Conservation (phyloP, 495 filamentous ascomycete species). For the Copromyces sp. region DNA sequence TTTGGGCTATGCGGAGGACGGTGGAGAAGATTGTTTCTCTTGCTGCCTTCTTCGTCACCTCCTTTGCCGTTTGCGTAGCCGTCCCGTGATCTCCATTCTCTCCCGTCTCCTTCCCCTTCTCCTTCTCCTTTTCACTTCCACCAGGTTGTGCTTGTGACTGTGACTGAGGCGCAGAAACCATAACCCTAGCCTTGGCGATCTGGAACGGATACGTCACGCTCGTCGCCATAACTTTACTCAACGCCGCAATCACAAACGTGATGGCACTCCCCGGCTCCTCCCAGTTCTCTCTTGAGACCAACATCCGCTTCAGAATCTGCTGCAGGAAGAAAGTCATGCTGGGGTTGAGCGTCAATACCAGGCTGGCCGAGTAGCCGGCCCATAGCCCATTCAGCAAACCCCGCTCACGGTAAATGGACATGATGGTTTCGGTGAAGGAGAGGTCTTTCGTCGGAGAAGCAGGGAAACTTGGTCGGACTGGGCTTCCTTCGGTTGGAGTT, state of each 20-base stretch:
- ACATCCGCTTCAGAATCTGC: slow-evolving; percentile 50
- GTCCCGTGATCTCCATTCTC: slow-evolving; percentile 5
- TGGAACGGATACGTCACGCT: slow-evolving; percentile 79
- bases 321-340: slow-evolving; percentile 80
- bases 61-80: neutral
- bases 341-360: slow-evolving; percentile 79
- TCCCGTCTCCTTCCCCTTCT: neutral
- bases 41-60: slow-evolving; percentile 2
- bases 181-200: slow-evolving; percentile 67
- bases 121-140: too few relatives aligned
- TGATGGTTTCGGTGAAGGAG: slow-evolving; percentile 49
- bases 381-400: slow-evolving; percentile 66
- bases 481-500: neutral
- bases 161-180: slow-evolving; percentile 33
- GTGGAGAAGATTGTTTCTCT: slow-evolving; percentile 50
- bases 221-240: slow-evolving; percentile 72
- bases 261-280: slow-evolving; percentile 38
- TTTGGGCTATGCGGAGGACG: slow-evolving; percentile 50
- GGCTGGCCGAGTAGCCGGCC: slow-evolving; percentile 77
- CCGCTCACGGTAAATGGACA: slow-evolving; percentile 56
- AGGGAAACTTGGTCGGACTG: neutral
- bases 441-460: slow-evolving; percentile 4
- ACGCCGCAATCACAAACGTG: slow-evolving; percentile 61
- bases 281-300: slow-evolving; percentile 41
- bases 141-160: too few relatives aligned